Conservation (phyloP, 2,329 filamentous ascomycete genomes). For the Fusarium sacchari region DNA sequence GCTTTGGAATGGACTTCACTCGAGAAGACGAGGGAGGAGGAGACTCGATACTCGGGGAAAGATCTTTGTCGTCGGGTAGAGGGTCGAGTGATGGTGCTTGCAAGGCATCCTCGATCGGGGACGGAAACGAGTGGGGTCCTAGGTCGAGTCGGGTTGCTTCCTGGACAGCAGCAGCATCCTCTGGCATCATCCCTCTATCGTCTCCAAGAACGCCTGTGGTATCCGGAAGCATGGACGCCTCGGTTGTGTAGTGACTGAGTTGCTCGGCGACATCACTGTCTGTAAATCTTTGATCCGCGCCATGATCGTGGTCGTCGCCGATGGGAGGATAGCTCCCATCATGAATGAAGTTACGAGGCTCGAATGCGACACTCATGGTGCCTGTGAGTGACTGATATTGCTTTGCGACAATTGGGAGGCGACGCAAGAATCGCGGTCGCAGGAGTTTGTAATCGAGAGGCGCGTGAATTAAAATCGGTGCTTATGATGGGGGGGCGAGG, state of each 20-base stretch:
- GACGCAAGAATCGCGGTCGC: constrained; percentile 29
- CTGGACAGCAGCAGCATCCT: constrained; percentile 52
- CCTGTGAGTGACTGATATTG: constrained; percentile 20
- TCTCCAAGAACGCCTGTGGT: constrained; percentile 51
- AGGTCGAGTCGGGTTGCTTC: constrained; percentile 54
- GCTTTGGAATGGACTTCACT: constrained; percentile 67
- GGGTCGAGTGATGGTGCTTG: constrained; percentile 47
- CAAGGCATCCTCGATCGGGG: constrained; percentile 48
- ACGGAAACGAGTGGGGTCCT: constrained; percentile 46
- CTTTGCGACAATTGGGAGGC: constrained; percentile 9
- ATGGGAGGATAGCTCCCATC: constrained; percentile 60
- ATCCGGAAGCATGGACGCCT: constrained; percentile 51
- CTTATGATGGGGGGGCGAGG: background rate
- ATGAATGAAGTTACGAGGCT: constrained; percentile 60
- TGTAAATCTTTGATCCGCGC: constrained; percentile 53
- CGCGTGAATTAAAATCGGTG: constrained; percentile 15
- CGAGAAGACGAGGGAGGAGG: constrained; percentile 51
- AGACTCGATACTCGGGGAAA: constrained; percentile 47
- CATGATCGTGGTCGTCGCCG: constrained; percentile 56
- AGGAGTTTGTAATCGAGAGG: constrained; percentile 10
- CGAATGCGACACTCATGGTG: constrained; percentile 64
- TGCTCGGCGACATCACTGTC: constrained; percentile 57
- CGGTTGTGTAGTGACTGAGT: constrained; percentile 56
- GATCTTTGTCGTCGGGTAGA: constrained; percentile 49
- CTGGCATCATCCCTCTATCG: constrained; percentile 50